Evolutionary conservation across 768 basidiomycete genomes (phyloP).

Genomic region (Podaxis sp.): DNA sequence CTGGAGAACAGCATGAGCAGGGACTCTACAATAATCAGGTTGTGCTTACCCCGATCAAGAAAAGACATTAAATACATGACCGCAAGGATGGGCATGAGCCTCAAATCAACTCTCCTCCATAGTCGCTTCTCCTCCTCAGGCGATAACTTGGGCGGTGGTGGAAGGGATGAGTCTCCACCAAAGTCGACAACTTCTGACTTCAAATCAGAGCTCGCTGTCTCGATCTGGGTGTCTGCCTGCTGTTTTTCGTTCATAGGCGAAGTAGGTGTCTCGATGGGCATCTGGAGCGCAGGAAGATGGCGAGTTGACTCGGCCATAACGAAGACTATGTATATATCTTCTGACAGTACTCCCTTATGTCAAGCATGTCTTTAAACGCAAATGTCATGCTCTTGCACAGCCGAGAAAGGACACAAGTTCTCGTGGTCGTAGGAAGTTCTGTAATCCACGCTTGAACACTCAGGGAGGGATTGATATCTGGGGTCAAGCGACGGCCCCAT

Average conservation of each 20-base stretch:
- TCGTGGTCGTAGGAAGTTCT: background rate
- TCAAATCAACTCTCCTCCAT: slow-evolving; percentile 58
- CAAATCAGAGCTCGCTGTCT: background rate
- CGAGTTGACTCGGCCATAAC: background rate
- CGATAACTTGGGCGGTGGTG: background rate
- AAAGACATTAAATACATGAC: slow-evolving; percentile 65
- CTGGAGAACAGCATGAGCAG: slow-evolving; percentile 27
- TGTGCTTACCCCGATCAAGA: slow-evolving; percentile 54
- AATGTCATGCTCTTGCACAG: background rate
- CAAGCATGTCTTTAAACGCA: background rate
- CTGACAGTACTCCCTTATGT: background rate
- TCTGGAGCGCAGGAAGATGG: background rate
- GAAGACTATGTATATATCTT: background rate
- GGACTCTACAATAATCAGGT: background rate
- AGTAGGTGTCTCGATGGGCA: background rate
- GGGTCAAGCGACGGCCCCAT: background rate
- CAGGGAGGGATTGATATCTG: background rate
- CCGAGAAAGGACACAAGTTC: background rate
- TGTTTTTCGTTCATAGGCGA: background rate
- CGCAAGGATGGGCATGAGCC: slow-evolving; percentile 57
- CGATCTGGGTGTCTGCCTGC: background rate
- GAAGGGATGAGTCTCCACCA: slow-evolving; percentile 9
- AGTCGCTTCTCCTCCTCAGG: slow-evolving; percentile 38
- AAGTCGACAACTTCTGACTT: background rate
- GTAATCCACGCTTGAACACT: too few species aligned